Base-by-base conservation (phyloP, 495 filamentous ascomycete genomes). In the Podospora anserina region DNA sequence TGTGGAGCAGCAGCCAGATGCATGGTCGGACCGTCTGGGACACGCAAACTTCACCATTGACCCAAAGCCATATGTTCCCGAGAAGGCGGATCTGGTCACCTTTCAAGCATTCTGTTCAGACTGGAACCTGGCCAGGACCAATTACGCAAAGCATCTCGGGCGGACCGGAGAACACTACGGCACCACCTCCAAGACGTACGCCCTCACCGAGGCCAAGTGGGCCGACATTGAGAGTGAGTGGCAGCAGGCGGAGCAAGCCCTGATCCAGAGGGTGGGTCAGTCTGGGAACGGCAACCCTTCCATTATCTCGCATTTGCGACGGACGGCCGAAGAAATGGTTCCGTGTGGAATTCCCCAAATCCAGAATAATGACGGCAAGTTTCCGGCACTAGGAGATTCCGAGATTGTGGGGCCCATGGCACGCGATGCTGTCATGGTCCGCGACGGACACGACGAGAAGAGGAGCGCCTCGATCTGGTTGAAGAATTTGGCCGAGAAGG, bases 331-430 rank as follows among this genome's bases (percentile, higher is more conserved):
- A 53, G 82, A 81, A 63, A 72, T 74, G 32, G 69, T 81, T n/a
- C 75, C 82, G 0, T 79, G 77, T 49, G 76, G 79, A 1, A 78
- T 84, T 11, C 83, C 82, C 0, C 72, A 76, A 30, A 85, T 89
- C 78, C 78, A 83, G 20, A 81, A 79, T 68, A 87, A 88, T 76
- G 88, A 91, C 68, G 88, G 87, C 61, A 97, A 97, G 78, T 97
- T 97, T 71, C 92, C 91, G 28, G 88, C 91, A 68, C 85, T 94
- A 61, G 93, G 92, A 30, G 92, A 97, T 71, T 89, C 92, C 65
- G 92, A 96, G 75, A 95, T 97, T 68, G 92, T 97, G 16, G 94
- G 93, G 0, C 93, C 94, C 3, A 97, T 97, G 94, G 87, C 88
- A 15, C 85, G 89, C 63, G 85, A 88, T 66, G 77, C 79, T 5